Evolutionary conservation across 805 yeast genomes (phyloP).

Genomic region (Kuraishia borneana): DNA sequence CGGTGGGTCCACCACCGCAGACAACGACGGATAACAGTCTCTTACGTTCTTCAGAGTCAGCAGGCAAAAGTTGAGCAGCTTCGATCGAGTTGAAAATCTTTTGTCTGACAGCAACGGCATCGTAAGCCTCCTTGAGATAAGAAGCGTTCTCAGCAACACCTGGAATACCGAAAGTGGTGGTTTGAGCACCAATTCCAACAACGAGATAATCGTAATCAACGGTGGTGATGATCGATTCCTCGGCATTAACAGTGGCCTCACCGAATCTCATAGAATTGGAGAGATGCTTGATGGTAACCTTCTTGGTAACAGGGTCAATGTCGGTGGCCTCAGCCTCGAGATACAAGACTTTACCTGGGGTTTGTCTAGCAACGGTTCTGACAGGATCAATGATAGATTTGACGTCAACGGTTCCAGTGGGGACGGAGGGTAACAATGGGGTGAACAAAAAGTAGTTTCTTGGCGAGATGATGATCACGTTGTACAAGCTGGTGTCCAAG

Average conservation of each 20-base stretch:
- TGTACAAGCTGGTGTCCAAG: constrained; percentile 77
- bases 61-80: constrained; percentile 74
- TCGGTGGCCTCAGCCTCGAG: constrained; percentile 86
- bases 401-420: constrained; percentile 84
- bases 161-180: constrained; percentile 89
- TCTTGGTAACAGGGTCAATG: constrained; percentile 63
- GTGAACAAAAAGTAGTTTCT: constrained; percentile 93
- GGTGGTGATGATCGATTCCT: constrained; percentile 31
- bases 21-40: constrained; percentile 81
- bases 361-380: constrained; percentile 68
- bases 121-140: constrained; percentile 82
- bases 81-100: constrained; percentile 82
- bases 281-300: constrained; percentile 47
- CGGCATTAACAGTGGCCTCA: constrained; percentile 37
- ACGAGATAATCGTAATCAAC: constrained; percentile 73
- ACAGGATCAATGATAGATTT: constrained; percentile 94
- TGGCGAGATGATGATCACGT: constrained; percentile 85
- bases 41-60: constrained; percentile 62
- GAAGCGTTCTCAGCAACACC: constrained; percentile 86
- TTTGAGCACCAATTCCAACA: constrained; percentile 91
- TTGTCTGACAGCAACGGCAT: constrained; percentile 74
- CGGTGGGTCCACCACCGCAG: constrained; percentile 98
- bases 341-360: constrained; percentile 68
- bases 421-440: constrained; percentile 90
- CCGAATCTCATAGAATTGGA: constrained; percentile 44